A percentile compares a stretch with the other conserved stretches of the same genome.
Conservation (phyloP, 306 rosid species). For the Rosa lucieae region DNA sequence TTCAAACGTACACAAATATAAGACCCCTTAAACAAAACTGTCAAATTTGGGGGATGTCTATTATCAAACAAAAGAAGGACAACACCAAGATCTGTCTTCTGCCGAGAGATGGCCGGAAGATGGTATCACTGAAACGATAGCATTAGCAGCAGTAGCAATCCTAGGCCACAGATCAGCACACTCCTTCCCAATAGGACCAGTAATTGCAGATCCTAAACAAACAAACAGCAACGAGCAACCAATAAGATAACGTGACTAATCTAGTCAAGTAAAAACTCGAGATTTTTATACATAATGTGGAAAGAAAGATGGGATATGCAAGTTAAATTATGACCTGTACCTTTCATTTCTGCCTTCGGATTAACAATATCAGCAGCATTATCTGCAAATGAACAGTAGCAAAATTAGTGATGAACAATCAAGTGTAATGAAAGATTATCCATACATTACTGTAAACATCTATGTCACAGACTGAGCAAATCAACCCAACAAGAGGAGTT, state of each 20-base stretch:
- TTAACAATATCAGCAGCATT: conserved; percentile 57
- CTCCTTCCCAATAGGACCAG: no score
- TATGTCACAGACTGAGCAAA: no score
- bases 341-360: conserved; percentile 60
- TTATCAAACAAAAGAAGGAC: no score
- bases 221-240: background rate
- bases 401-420: background rate
- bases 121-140: background rate
- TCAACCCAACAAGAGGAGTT: background rate
- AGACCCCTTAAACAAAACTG: conserved; percentile 22
- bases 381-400: conserved; percentile 21
- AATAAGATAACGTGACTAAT: background rate
- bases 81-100: background rate
- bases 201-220: no score
- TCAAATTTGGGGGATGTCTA: background rate
- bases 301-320: background rate
- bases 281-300: background rate
- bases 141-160: no score
- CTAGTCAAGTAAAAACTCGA: background rate
- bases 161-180: no score
- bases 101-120: background rate
- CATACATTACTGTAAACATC: background rate
- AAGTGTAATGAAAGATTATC: background rate
- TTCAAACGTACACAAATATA: background rate
- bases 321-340: conserved; percentile 9